phyloP scores from a whole-genome alignment of 164 flowering plant genomes.

The Stephania yunnanensis region DNA sequence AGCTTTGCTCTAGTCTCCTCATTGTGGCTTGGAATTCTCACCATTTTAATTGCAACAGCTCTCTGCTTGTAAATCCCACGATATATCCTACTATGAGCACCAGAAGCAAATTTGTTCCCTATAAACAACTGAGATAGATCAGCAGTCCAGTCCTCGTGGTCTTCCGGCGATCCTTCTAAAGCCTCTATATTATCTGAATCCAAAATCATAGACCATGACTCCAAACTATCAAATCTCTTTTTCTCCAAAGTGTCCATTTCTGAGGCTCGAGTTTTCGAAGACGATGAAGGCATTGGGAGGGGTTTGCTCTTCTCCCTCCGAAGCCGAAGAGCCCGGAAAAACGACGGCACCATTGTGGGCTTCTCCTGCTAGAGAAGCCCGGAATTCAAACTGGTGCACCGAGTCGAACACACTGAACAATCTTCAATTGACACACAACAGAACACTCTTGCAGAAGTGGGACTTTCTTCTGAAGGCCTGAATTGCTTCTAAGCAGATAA shows the following conservation, averaged over 20 bases:
- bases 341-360: slow-evolving; percentile 40
- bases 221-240: slow-evolving; percentile 83
- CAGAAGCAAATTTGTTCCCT: slow-evolving; percentile 94
- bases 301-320: slow-evolving; percentile 42
- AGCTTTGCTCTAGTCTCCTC: slow-evolving; percentile 61
- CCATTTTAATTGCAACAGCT: slow-evolving; percentile 97
- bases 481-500: slow-evolving; percentile 56
- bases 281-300: slow-evolving; percentile 26
- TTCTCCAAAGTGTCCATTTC: slow-evolving; percentile 57
- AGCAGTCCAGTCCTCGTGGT: slow-evolving; percentile 86
- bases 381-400: neutral
- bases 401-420: neutral
- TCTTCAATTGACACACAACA: slow-evolving; percentile 9
- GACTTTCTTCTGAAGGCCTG: slow-evolving; percentile 52
- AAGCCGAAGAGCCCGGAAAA: slow-evolving; percentile 44
- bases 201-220: slow-evolving; percentile 93
- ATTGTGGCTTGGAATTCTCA: slow-evolving; percentile 64
- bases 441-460: slow-evolving; percentile 15
- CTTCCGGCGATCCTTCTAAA: slow-evolving; percentile 51
- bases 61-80: slow-evolving; percentile 94
- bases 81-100: slow-evolving; percentile 87
- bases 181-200: slow-evolving; percentile 75
- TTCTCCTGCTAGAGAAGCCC: slow-evolving; percentile 12
- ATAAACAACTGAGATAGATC: slow-evolving; percentile 92
- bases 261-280: slow-evolving; percentile 22